Evolutionary conservation across 139 green algal species (phyloP), one percentile per base, ranked within the genome.

Genomic region (Eudorina sp.): DNA sequence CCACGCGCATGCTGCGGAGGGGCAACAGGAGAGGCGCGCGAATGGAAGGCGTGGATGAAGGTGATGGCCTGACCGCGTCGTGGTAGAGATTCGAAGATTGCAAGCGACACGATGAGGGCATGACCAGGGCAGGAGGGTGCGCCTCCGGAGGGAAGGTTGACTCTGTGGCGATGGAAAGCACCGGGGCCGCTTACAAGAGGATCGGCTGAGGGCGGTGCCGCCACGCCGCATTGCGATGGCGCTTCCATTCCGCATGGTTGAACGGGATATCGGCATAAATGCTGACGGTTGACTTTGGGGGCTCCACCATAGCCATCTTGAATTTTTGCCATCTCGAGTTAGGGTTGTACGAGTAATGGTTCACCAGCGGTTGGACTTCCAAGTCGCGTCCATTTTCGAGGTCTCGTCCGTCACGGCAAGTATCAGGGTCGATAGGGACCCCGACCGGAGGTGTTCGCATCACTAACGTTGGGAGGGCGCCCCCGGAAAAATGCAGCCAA

Each of bases 171-270:
- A n/a, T n/a, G n/a, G n/a, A n/a, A n/a, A n/a, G n/a, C n/a, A n/a
- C n/a, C n/a, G n/a, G 19, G 70, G 18, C 70, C 5, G 70, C 81
- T 78, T 36, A 87, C 81, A 88, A 80, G 16, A 88, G 82, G 29
- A 80, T 27, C 5, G 38, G 51, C 68, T 88, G 83, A 1, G 45
- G 36, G 2, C 83, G 83, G 14, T 88, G 83, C 27, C 83, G 51
- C 83, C 83, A 88, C 3, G 68, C 68, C 1, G 83, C 83, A 27
- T 88, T 88, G 6, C 83, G 68, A 29, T 88, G 83, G 3, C 66
- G 66, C 51, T 88, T 88, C 83, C 83, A 88, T 25, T 88, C 83
- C 25, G 45, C 31, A 27, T 87, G 81, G 31, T 87, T 88, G 51
- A 82, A 88, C 4, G 83, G 48, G 16, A 88, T 82, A 46, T 88